These are phyloP conservation scores for Excoecaria agallocha DNA, from an alignment of 345 rosid species.

Conservation along the genomic window DNA sequence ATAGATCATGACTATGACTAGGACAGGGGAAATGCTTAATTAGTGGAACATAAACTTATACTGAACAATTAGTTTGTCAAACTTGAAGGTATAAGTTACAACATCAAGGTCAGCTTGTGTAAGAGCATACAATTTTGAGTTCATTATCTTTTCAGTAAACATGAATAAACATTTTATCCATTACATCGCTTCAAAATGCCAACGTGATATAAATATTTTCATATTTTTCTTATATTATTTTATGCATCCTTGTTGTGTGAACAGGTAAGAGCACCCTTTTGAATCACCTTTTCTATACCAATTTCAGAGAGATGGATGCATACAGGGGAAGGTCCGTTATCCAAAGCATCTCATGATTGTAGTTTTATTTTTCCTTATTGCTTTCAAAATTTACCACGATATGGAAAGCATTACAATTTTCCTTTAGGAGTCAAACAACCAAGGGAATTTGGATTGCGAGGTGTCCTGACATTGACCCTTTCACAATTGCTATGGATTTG, in stretches of 20 bases:
- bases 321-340: slow-evolving; percentile 59
- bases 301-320: slow-evolving; percentile 80
- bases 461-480: slow-evolving; percentile 69
- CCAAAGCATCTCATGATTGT: slow-evolving; percentile 6
- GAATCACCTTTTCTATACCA: slow-evolving; percentile 73
- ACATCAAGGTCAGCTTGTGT: background rate
- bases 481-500: slow-evolving; percentile 70
- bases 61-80: background rate
- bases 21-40: background rate
- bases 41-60: background rate
- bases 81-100: background rate
- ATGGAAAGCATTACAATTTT: background rate
- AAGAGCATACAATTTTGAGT: background rate
- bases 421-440: slow-evolving; percentile 72
- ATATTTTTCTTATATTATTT: background rate
- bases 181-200: background rate
- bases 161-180: background rate
- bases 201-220: background rate
- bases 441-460: slow-evolving; percentile 76
- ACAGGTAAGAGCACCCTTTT: slow-evolving; percentile 73
- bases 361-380: slow-evolving; percentile 5
- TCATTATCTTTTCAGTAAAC: background rate
- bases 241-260: background rate
- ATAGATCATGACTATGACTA: background rate
- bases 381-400: background rate